Evolutionary conservation across 352 stramenopile genomes (phyloP), one percentile per base, ranked within the genome.

Genomic region (Globisporangium radiosum): DNA sequence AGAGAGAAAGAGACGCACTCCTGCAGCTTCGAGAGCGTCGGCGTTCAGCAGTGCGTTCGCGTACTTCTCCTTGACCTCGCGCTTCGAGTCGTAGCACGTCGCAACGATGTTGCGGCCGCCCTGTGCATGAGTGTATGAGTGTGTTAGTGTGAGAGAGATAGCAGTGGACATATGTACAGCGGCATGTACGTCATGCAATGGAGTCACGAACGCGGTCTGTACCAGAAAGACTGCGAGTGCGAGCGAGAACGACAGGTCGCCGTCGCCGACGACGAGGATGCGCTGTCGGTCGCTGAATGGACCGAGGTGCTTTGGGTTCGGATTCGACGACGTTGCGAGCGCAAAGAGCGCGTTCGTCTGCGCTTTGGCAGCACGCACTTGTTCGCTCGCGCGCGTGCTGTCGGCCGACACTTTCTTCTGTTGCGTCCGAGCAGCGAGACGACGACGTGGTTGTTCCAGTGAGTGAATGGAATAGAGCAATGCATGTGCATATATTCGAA

Each of bases 211-310:
- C 25, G 25, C 25, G 25, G 25, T 25, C 25, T 57, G 14, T 63
- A 87, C 85, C 62, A 95, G 59, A 53, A 83, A 88, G 58, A 90
- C 75, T 3, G 84, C 76, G 13, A 95, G 65, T 11, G 84, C 70
- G 15, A 91, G 62, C 19, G 86, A 85, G 62, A 95, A 94, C 17
- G 82, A 93, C 33, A 95, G 86, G 62, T 93, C 82, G 33, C 86
- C 86, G 37, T 95, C 86, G n/a, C 86, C 86, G 14, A 95, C 78
- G 11, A 94, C 70, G 39, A 95, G 73, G 47, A 92, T 89, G 48
- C 71, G 76, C 45, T 92, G 79, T 10, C 74, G 72, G 66, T 91
- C 81, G 43, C 75, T 81, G 59, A 92, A 92, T 2, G 78, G 77
- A 3, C 86, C 86, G 44, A 92, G 65, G 45, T 69, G 79, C 68